Evolutionary conservation across 2,329 filamentous ascomycete genomes (phyloP).

Genomic region (Colletotrichum horii): DNA sequence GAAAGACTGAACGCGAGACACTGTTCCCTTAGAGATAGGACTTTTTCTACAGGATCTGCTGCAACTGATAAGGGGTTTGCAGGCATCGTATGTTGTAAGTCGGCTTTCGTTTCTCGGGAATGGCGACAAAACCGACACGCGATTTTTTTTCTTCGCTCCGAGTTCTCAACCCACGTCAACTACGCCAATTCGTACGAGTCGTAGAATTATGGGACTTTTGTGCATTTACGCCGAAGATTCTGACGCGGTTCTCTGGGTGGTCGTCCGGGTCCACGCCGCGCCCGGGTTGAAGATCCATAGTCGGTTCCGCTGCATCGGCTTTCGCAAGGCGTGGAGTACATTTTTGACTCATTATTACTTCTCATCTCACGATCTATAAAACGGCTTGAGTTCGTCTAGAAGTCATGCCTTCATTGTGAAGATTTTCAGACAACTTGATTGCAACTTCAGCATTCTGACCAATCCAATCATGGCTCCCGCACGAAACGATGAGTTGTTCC

Average conservation of each 20-base stretch:
- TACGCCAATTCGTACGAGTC: background rate
- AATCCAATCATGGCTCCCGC: constrained; percentile 22
- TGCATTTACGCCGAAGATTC: background rate
- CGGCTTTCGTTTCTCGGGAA: constrained; percentile 12
- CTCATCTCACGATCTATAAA: background rate
- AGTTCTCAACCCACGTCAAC: background rate
- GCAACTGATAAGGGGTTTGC: background rate
- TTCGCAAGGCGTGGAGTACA: background rate
- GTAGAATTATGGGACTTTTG: background rate
- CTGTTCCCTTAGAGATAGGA: background rate
- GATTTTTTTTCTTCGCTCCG: background rate
- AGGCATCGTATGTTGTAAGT: constrained; percentile 5
- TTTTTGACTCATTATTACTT: background rate
- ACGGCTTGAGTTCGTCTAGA: background rate
- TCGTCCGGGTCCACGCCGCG: background rate
- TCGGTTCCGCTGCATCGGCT: background rate
- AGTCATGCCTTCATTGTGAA: background rate
- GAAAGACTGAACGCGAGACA: background rate
- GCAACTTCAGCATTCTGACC: background rate
- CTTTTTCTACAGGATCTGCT: background rate
- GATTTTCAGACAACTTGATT: background rate
- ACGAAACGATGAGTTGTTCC: constrained; percentile 12
- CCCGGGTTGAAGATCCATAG: background rate
- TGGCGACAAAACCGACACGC: background rate
- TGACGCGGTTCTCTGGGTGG: background rate